A percentile compares a stretch with the other conserved stretches of the same genome.
Conservation (phyloP, 2,329 filamentous ascomycete species). For the Fusarium stilboides region DNA sequence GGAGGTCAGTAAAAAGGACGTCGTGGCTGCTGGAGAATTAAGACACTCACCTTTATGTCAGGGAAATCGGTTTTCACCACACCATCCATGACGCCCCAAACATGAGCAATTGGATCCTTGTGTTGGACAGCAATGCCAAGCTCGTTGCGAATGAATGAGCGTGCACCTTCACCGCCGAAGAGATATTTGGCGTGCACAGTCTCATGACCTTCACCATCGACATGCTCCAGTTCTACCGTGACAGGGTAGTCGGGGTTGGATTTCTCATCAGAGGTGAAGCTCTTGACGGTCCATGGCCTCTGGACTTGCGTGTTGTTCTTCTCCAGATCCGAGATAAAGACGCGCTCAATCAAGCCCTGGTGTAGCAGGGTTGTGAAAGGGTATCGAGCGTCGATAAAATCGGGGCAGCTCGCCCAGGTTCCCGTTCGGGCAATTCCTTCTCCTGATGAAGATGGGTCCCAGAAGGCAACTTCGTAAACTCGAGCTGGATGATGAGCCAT, state of each 20-base stretch:
- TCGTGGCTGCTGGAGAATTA: background rate
- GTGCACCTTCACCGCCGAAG: constrained; percentile 79
- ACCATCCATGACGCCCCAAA: constrained; percentile 84
- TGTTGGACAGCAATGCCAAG: constrained; percentile 80
- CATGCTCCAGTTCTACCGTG: constrained; percentile 81
- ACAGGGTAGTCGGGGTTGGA: constrained; percentile 80
- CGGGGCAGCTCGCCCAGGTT: constrained; percentile 89
- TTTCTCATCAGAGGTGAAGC: constrained; percentile 72
- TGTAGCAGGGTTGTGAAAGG: constrained; percentile 80
- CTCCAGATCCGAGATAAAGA: constrained; percentile 76
- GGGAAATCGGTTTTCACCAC: constrained; percentile 82
- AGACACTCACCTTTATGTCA: constrained; percentile 75
- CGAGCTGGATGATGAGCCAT: constrained; percentile 91
- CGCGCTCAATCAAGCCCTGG: constrained; percentile 79
- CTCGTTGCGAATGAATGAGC: constrained; percentile 75
- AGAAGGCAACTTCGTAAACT: constrained; percentile 84
- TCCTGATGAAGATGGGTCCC: constrained; percentile 73
- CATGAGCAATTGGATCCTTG: constrained; percentile 78
- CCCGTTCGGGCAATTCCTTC: constrained; percentile 75
- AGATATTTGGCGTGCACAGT: constrained; percentile 79
- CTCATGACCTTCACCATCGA: constrained; percentile 80
- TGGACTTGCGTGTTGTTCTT: constrained; percentile 74
- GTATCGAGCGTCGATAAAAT: constrained; percentile 82
- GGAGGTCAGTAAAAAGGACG: constrained; percentile 58
- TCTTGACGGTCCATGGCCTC: constrained; percentile 75